Evolutionary conservation across 257 asterid species (phyloP), one percentile per base, ranked within the genome.

Genomic region (Ajuga chamaepitys): DNA sequence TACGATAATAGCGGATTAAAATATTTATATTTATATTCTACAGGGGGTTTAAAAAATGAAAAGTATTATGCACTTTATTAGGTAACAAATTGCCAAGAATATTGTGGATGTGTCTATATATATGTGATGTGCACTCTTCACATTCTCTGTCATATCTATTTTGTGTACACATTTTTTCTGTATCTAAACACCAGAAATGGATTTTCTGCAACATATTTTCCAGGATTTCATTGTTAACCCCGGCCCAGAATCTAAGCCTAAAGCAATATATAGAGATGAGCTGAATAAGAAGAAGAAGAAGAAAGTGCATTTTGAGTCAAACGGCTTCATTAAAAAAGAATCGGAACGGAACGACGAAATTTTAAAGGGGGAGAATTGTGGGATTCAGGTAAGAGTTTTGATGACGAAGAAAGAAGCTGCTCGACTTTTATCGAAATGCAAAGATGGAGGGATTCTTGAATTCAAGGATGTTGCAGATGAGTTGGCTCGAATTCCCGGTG

Each of bases 401-500:
- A 69, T 69, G 74, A 69, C 14, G 13, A 69, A 59, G 38, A 62
- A 69, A 60, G 74, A 41, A 14, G 74, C 68, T 6, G 17, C 4
- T 69, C 16, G 55, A 16, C 50, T 69, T 16, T 34, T 69, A 14
- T 69, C 74, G 34, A 69, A 69, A 13, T 69, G 74, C 3, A 69
- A 17, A 18, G 59, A 69, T 35, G 74, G 74, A 69, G 74, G 55
- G 22, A 14, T 59, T 24, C 52, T 69, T 35, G 35, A 48, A 2
- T 48, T 59, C 1, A 17, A 58, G 51, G 73, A 68, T 68, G 66
- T 64, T 18, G 58, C 47, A 45, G 22, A 7, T 30, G 22, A 28
- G 32, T 9, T 42, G 11, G n/a, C 7, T 30, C 37, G 37, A 4
- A 30, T 30, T 30, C 37, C 37, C 4, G 7, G 4, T 1, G 4